Percentiles rank a stretch among this genome's conserved stretches.
phyloP scores from a whole-genome alignment of 1,284 basidiomycete genomes.

The Heterobasidion irregulare region DNA sequence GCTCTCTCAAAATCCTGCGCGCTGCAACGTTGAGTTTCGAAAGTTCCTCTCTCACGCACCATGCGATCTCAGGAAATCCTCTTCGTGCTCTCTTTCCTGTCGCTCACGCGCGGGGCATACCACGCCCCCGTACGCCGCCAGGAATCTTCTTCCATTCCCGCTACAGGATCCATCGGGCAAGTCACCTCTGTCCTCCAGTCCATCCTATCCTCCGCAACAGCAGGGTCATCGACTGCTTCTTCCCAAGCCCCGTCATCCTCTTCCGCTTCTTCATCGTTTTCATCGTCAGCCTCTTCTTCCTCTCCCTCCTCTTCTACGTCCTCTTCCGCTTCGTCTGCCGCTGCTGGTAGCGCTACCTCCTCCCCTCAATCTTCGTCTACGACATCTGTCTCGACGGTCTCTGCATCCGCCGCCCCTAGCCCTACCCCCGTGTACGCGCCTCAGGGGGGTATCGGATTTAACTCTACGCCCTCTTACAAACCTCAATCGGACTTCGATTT shows the following conservation, averaged over 20 bases:
- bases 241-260: background rate
- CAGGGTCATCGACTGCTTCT: background rate
- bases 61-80: background rate
- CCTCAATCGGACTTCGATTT: slow-evolving; percentile 53
- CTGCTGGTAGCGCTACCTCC: background rate
- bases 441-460: slow-evolving; percentile 30
- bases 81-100: background rate
- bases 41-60: background rate
- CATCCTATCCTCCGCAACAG: background rate
- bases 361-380: background rate
- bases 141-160: too few species aligned
- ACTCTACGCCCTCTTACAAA: slow-evolving; percentile 37
- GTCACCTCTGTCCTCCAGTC: too few species aligned
- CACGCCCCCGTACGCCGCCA: background rate
- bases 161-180: too few species aligned
- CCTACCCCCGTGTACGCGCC: slow-evolving; percentile 2
- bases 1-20: background rate
- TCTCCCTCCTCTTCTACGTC: background rate
- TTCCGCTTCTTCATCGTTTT: background rate
- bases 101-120: background rate
- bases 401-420: slow-evolving; percentile 19
- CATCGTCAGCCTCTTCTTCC: slow-evolving; percentile 1
- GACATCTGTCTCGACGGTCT: slow-evolving; percentile 1
- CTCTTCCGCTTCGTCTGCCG: background rate
- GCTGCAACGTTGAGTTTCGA: background rate